Conservation (phyloP, 306 rosid genomes). For the Bauhinia variegata region DNA sequence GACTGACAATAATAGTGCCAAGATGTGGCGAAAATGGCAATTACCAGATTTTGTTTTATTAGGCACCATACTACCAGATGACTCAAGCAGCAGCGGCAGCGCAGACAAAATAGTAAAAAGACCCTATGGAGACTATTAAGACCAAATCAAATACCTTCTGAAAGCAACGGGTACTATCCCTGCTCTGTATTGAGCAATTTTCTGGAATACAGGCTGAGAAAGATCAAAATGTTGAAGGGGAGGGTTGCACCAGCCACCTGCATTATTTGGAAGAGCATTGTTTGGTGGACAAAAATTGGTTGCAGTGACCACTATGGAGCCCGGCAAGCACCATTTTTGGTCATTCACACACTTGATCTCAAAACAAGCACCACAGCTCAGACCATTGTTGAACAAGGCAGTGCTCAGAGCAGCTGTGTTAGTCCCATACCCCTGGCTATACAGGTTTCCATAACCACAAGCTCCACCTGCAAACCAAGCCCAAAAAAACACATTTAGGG, state of each 20-base stretch:
- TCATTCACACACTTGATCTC: conserved; percentile 68
- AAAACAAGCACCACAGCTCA: conserved; percentile 79
- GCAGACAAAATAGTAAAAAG: too few species aligned
- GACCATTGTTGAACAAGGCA: conserved; percentile 70
- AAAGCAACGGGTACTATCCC: conserved; percentile 76
- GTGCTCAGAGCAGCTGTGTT: conserved; percentile 82
- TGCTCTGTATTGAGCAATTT: conserved; percentile 66
- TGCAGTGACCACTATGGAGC: conserved; percentile 65
- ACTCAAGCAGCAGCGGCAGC: too few species aligned
- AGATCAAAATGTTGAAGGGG: conserved; percentile 85
- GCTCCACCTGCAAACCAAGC: conserved; percentile 61
- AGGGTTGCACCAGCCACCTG: conserved; percentile 90
- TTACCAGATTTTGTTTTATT: too few species aligned
- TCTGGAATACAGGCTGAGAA: conserved; percentile 69
- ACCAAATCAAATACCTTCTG: conserved; percentile 47
- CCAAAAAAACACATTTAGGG: neutral
- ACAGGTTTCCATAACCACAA: conserved; percentile 78
- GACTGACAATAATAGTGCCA: too few species aligned
- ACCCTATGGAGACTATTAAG: neutral
- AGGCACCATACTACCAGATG: too few species aligned
- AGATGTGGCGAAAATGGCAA: too few species aligned
- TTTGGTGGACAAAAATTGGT: conserved; percentile 87
- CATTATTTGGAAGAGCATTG: conserved; percentile 65
- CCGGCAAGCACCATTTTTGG: conserved; percentile 62
- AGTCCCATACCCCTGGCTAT: conserved; percentile 77